Percentiles rank a stretch among this genome's conserved stretches.
These are phyloP conservation scores for Huntiella moniliformis DNA, from an alignment of 2,329 filamentous ascomycete species.

Conservation along the genomic window DNA sequence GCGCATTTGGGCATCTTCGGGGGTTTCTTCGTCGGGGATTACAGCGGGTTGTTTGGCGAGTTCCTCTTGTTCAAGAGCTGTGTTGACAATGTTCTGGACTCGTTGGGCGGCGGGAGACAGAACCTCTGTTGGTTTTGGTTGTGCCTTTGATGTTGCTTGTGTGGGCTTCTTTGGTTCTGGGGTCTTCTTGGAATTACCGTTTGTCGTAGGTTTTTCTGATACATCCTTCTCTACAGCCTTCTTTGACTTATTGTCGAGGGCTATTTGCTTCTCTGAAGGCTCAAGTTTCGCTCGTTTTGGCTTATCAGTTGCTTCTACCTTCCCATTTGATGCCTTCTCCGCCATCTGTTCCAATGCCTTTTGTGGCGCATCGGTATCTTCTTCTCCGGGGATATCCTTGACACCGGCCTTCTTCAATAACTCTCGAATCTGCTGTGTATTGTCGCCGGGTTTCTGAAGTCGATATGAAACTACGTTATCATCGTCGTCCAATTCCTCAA, in stretches of 20 bases:
- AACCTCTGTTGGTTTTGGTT: conserved; percentile 30
- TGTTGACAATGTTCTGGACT: conserved; percentile 37
- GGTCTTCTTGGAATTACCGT: conserved; percentile 17
- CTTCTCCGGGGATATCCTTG: conserved; percentile 15
- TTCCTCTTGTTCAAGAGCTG: conserved; percentile 35
- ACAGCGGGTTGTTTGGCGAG: conserved; percentile 28
- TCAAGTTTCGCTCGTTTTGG: background rate
- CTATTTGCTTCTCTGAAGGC: background rate
- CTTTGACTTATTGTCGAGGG: background rate
- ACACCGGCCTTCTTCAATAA: conserved; percentile 62
- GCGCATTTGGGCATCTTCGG: conserved; percentile 62
- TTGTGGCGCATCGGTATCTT: background rate
- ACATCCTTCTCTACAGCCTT: background rate
- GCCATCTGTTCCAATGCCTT: background rate
- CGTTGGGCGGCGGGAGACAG: conserved; percentile 23
- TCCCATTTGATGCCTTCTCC: background rate
- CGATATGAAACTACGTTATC: conserved; percentile 60
- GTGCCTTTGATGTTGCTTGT: conserved; percentile 17
- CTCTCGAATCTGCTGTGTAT: conserved; percentile 49
- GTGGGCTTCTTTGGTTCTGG: conserved; percentile 19
- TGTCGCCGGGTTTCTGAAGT: conserved; percentile 47
- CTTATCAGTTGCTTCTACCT: background rate
- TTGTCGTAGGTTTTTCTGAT: conserved; percentile 4
- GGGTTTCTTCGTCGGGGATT: conserved; percentile 54
- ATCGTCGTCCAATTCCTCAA: conserved; percentile 80